A percentile compares a stretch with the other conserved stretches of the same genome.
These are phyloP conservation scores for Wickerhamomyces hampshirensis DNA, from an alignment of 805 yeast genomes.

Conservation along the genomic window DNA sequence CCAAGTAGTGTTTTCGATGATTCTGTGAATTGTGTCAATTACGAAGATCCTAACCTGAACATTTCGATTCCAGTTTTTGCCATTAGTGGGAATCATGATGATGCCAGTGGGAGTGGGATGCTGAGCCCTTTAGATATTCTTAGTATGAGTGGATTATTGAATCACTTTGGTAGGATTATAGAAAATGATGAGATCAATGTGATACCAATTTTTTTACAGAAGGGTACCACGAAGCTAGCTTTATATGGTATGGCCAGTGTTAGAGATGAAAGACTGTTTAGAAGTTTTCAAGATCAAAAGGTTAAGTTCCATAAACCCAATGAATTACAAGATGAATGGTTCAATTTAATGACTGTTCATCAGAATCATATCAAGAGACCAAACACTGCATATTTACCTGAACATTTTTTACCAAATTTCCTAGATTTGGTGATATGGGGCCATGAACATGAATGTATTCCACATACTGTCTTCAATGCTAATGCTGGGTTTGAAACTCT, in stretches of 20 bases:
- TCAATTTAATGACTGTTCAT: slow-evolving; percentile 80
- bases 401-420: slow-evolving; percentile 73
- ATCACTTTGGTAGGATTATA: slow-evolving; percentile 81
- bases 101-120: slow-evolving; percentile 82
- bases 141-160: slow-evolving; percentile 74
- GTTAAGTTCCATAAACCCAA: slow-evolving; percentile 76
- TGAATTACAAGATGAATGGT: slow-evolving; percentile 61
- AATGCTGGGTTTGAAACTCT: slow-evolving; percentile 65
- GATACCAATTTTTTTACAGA: slow-evolving; percentile 73
- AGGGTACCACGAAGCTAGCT: slow-evolving; percentile 79
- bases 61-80: slow-evolving; percentile 88
- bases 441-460: slow-evolving; percentile 93
- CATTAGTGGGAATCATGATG: slow-evolving; percentile 95
- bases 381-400: slow-evolving; percentile 80
- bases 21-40: slow-evolving; percentile 70
- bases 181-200: slow-evolving; percentile 72
- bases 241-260: slow-evolving; percentile 86
- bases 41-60: slow-evolving; percentile 86
- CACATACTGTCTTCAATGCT: slow-evolving; percentile 54
- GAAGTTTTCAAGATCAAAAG: slow-evolving; percentile 75
- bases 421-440: slow-evolving; percentile 92
- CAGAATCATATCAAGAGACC: slow-evolving; percentile 83
- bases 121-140: slow-evolving; percentile 84
- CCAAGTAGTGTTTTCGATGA: slow-evolving; percentile 60
- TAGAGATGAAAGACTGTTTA: slow-evolving; percentile 80